Base-by-base conservation (phyloP, 768 basidiomycete species). In the Auricularia cornea region DNA sequence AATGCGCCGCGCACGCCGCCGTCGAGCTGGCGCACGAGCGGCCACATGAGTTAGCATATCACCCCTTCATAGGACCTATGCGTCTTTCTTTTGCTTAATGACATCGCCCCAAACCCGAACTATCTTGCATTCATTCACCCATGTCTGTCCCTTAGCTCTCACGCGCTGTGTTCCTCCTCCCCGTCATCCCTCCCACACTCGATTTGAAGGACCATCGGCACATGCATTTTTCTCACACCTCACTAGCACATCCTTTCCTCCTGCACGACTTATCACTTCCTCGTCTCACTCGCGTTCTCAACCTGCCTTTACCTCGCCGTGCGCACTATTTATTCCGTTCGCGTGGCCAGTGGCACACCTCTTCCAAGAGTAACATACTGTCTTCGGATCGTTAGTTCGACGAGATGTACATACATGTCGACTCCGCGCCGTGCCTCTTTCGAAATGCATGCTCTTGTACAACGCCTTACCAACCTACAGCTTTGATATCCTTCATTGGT, bases 21-120 rank as follows among this genome's bases (percentile, higher is more conserved):
- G 6, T 66, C 66, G 18, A 66, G 66, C 54, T 68, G 63, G 62
- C 60, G 59, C 41, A 60, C 56, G 12, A 59, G 38, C 54, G 44
- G 12, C 10, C 20, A 48, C 20, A 18, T 48, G 44, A 48, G 16
- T 18, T 48, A 18, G 20, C 44, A 23, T 23, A 18, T 48, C 20
- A 18, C 10, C 44, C 3, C 6, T 20, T 20, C 44, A 20, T 6
- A 48, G 20, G 44, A 48, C 23, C 20, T 20, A 48, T 48, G 16
- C 44, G 44, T 48, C 23, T 48, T 23, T 48, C 44, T 16, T 23
- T 23, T 48, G 44, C 44, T 5, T 48, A 20, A 23, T 48, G 44
- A 20, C 20, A 1, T 48, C 44, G 11, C 10, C 3, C 20, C 44
- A n/a, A n/a, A 23, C 10, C 6, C 20, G 20, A 23, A 20, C 44